Percentiles rank a stretch among this genome's conserved stretches.
These are phyloP conservation scores for Scedosporium minutisporum DNA, from an alignment of 2,329 filamentous ascomycete genomes.

Conservation along the genomic window DNA sequence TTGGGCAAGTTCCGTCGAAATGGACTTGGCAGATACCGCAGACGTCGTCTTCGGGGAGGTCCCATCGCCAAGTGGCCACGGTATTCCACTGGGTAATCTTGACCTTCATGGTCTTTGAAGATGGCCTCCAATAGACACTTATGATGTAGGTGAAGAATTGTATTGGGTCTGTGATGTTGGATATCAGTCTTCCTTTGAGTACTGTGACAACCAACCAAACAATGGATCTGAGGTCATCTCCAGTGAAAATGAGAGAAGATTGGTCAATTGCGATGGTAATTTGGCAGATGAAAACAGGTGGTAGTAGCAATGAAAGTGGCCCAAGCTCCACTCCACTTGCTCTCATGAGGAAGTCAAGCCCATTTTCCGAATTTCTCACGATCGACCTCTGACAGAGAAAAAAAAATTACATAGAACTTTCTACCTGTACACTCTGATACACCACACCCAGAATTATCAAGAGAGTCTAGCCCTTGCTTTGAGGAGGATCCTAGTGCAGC, in stretches of 20 bases:
- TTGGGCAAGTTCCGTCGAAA: slow-evolving; percentile 95
- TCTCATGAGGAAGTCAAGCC: not conserved
- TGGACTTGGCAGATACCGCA: slow-evolving; percentile 97
- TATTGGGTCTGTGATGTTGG: no score
- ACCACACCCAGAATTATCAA: not conserved
- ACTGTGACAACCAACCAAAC: no score
- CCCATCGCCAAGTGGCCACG: slow-evolving; percentile 95
- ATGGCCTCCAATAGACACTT: not conserved
- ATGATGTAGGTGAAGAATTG: no score
- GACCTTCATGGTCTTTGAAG: slow-evolving; percentile 67
- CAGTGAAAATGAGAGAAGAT: no score
- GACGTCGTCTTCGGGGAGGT: slow-evolving; percentile 93
- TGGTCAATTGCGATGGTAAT: not conserved
- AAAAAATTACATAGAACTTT: not conserved
- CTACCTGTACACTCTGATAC: not conserved
- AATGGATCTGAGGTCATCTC: no score
- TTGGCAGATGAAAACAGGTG: not conserved
- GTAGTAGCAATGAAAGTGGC: not conserved
- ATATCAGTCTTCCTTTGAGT: no score
- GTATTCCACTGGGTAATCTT: slow-evolving; percentile 88
- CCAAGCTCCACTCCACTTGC: not conserved
- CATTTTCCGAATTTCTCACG: not conserved
- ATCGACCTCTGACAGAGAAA: not conserved
- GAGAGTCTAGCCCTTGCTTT: not conserved
- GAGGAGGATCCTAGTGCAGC: not conserved